phyloP scores from a whole-genome alignment of 768 basidiomycete genomes.

The Podaxis rugospora region DNA sequence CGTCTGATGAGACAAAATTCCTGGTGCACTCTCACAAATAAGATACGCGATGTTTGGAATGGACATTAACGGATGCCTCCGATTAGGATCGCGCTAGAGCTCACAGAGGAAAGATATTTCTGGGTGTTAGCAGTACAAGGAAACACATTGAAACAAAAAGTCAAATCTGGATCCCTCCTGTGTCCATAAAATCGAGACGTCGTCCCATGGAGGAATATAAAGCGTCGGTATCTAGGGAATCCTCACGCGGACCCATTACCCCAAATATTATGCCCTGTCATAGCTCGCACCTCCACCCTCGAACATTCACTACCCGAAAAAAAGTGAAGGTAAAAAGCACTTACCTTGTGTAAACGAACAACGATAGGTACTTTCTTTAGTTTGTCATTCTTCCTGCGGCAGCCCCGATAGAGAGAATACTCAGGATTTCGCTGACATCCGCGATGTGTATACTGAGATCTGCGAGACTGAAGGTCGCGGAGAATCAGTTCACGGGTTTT shows the following conservation, averaged over 20 bases:
- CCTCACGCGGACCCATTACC: background rate
- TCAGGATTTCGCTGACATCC: constrained; percentile 79
- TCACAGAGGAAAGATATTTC: background rate
- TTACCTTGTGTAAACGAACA: constrained; percentile 73
- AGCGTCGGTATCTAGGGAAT: background rate
- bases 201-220: background rate
- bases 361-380: constrained; percentile 86
- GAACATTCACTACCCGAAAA: constrained; percentile 8
- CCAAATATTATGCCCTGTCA: constrained; percentile 60
- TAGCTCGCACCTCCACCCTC: constrained; percentile 89
- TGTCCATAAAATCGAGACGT: background rate
- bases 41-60: too few species aligned
- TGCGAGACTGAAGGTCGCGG: constrained; percentile 26
- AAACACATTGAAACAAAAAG: background rate
- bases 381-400: constrained; percentile 81
- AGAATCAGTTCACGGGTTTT: constrained; percentile 21
- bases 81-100: too few species aligned
- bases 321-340: constrained; percentile 11
- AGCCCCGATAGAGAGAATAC: constrained; percentile 83
- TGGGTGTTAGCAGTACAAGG: background rate
- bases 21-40: too few species aligned
- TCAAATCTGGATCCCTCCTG: background rate
- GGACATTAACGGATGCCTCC: too few species aligned
- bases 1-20: too few species aligned
- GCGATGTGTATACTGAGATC: constrained; percentile 87